Base-by-base conservation (phyloP, 1,139 yeast genomes). In the Blastobotrys apis region DNA sequence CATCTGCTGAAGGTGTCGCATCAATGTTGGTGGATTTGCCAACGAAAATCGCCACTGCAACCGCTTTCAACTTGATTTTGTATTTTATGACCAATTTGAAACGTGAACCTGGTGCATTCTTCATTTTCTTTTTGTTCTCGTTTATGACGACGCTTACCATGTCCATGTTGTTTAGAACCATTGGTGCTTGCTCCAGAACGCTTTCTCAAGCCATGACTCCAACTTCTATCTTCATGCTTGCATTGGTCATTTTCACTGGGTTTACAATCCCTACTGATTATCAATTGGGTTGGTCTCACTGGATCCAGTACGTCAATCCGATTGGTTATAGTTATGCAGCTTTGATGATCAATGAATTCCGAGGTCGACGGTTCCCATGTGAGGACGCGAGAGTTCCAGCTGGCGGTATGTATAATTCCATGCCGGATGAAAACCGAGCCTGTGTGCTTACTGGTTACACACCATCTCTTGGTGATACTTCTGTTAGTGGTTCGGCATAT, bases 251-350 rank as follows among this genome's bases (percentile, higher is more conserved):
- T 61, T 83, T 73, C 64, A 78, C 87, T n/a, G 94, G 94, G 48
- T 84, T 83, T 63, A 80, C 79, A 27, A 72, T 84, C 51, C 92
- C 92, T 29, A 74, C 74, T 44, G 74, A 76, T 8, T 71, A 73
- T 46, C 80, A 84, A 84, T 73, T 77, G 48, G 82, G 84, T 23
- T 84, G 94, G 94, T 77, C 84, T 30, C 71, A 82, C 52, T 85
- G 94, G 92, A 77, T 84, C 56, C 80, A 80, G 64, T 84, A 81
- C 57, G 62, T 84, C 47, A 76, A 84, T 55, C 94, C 94, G 0
- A 66, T 84, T 40, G 80, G 78, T 5, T 84, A 84, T 56, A 73
- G 77, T 4, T 83, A 81, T 55, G 90, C 83, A 61, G 69, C 84
- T 0, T 63, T 84, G 57, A 76, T 84, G 78, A 72, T 75, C 2